Evolutionary conservation across 1,139 yeast genomes (phyloP), one percentile per base, ranked within the genome.

Genomic region (Kodamaea anthophila): DNA sequence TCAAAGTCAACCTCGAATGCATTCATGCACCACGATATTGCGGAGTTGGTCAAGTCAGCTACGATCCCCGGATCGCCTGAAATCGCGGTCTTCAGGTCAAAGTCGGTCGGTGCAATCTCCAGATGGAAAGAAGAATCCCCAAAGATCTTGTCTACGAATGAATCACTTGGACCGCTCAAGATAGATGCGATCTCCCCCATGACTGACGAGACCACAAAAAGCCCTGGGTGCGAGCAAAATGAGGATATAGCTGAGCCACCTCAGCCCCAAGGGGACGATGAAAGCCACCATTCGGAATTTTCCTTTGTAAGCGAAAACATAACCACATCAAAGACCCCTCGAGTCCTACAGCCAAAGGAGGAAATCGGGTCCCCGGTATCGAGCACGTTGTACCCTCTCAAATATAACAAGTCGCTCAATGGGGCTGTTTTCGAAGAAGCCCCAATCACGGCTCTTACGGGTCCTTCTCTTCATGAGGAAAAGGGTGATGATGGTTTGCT

Each of bases 171-270:
- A 5, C 22, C 16, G 11, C 23, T 27, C 15, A 34, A 36, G 23
- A 34, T 41, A 11, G 29, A 38, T 24, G 46, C 43, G 8, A 39
- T 46, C 10, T 45, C 50, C 3, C 46, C 50, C 8, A n/a, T n/a
- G n/a, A n/a, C n/a, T n/a, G n/a, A n/a, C n/a, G n/a, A n/a, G n/a
- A n/a, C n/a, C n/a, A n/a, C n/a, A n/a, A n/a, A n/a, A n/a, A n/a
- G n/a, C n/a, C n/a, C n/a, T n/a, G n/a, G n/a, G n/a, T n/a, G n/a
- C n/a, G n/a, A n/a, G n/a, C n/a, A n/a, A n/a, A n/a, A n/a, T n/a
- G n/a, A n/a, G n/a, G n/a, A n/a, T n/a, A n/a, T n/a, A n/a, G n/a
- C n/a, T n/a, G n/a, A n/a, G n/a, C n/a, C n/a, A n/a, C n/a, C n/a
- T n/a, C n/a, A n/a, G n/a, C n/a, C n/a, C n/a, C n/a, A n/a, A n/a